Evolutionary conservation across 352 stramenopile genomes (phyloP).

Genomic region (Hyaloperonospora arabidopsidis): DNA sequence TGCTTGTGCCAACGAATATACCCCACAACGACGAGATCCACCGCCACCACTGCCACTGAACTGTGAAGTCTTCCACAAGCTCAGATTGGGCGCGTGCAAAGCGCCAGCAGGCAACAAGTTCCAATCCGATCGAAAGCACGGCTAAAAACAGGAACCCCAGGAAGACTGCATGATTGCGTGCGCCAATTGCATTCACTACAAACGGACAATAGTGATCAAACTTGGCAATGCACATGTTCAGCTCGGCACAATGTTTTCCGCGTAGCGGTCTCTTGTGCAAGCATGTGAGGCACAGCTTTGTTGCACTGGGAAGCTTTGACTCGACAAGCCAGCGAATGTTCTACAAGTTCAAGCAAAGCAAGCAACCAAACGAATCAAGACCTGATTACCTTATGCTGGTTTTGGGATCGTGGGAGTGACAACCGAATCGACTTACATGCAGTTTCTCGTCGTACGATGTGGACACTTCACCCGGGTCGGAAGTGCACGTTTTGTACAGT

Average conservation of each 20-base stretch:
- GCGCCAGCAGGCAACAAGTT: constrained; percentile 40
- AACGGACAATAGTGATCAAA: constrained; percentile 86
- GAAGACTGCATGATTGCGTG: constrained; percentile 92
- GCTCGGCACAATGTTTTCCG: constrained; percentile 70
- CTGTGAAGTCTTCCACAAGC: constrained; percentile 22
- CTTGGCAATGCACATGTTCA: constrained; percentile 70
- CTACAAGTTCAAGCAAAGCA: constrained; percentile 8
- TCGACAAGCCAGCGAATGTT: constrained; percentile 69
- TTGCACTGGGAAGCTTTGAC: constrained; percentile 59
- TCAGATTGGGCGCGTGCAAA: constrained; percentile 30
- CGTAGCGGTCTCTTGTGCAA: constrained; percentile 67
- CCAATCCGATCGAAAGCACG: constrained; percentile 46
- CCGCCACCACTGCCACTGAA: constrained; percentile 30
- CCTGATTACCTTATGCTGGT: background rate
- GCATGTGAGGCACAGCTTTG: constrained; percentile 74
- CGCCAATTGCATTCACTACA: constrained; percentile 90
- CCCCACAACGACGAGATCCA: constrained; percentile 23
- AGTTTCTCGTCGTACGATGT: constrained; percentile 67
- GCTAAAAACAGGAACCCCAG: constrained; percentile 85
- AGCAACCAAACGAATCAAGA: background rate
- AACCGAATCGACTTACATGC: constrained; percentile 25
- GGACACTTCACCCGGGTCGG: constrained; percentile 51
- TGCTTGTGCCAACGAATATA: constrained; percentile 3
- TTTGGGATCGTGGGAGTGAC: background rate
- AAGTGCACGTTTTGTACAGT: constrained; percentile 48